Evolutionary conservation across 148 eudicot species (phyloP).

Genomic region (Rhododendron mucronatum): DNA sequence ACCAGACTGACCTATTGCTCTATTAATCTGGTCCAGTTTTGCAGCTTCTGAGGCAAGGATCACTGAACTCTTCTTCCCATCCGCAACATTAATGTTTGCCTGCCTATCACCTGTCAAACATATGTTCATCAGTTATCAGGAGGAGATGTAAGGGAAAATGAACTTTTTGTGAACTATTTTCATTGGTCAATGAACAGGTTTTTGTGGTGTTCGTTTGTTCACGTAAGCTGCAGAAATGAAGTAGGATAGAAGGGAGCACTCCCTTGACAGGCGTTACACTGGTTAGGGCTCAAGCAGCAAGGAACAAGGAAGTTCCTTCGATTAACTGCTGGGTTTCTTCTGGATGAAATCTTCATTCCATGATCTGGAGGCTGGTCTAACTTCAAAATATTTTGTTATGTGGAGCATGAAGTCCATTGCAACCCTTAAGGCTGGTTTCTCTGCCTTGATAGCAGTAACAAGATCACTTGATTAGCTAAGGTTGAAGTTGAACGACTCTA

Average conservation of each 20-base stretch:
- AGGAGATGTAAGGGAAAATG: neutral
- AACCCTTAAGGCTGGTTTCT: neutral
- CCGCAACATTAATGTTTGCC: conserved; percentile 51
- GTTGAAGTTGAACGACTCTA: neutral
- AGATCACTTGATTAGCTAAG: neutral
- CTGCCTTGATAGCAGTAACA: neutral
- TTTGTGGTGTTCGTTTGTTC: neutral
- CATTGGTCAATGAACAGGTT: neutral
- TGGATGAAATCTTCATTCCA: too few relatives aligned
- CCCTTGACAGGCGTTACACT: neutral
- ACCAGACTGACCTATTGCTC: conserved; percentile 58
- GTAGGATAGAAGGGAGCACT: neutral
- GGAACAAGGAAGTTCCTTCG: neutral
- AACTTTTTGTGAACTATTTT: neutral
- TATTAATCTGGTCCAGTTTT: conserved; percentile 58
- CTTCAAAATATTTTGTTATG: neutral
- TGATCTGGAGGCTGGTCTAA: neutral
- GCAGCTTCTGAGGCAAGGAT: conserved; percentile 91
- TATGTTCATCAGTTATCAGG: neutral
- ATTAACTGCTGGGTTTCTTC: too few relatives aligned
- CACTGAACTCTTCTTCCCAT: conserved; percentile 41
- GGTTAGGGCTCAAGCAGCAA: neutral
- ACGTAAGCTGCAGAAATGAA: neutral
- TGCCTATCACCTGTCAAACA: conserved; percentile 61
- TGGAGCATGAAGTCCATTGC: neutral